Base-by-base conservation (phyloP, 768 basidiomycete genomes). In the Phlegmacium glaucopus region DNA sequence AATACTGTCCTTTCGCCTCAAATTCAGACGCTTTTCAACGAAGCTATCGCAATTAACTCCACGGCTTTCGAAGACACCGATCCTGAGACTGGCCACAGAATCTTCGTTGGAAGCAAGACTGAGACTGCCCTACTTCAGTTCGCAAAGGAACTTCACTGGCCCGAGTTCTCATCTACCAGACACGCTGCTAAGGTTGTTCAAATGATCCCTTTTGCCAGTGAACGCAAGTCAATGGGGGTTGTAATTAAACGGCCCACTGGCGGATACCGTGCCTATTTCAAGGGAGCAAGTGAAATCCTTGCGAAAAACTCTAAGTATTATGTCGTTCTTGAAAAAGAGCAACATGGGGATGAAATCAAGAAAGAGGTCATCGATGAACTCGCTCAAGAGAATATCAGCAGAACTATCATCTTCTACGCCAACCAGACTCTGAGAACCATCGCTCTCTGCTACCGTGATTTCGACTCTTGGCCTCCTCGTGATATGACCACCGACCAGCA, bases 401-500 rank as follows among this genome's bases (percentile, higher is more conserved):
- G 90, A 39, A 97, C 95, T 11, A 97, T 94, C 67, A 94, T 95
- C 55, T 95, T 96, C 68, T 98, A 99, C 64, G 94, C 94, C 58
- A 94, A 94, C 65, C 95, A 98, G 70, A 88, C 84, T 10, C 82
- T 97, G 9, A 83, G 95, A 42, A 97, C 96, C 2, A 90, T 99
- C 55, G 93, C 94, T 1, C 68, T 97, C 38, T 96, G 94, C 65
- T 97, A 97, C 61, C 79, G 84, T 40, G 94, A 99, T 61, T 85
- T 96, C 48, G 63, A 81, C 5, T 64, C 72, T 1, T 97, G 95
- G 94, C 95, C 95, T 9, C 94, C 94, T 4, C 46, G 54, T 11
- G 76, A 74, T 10, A 58, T 67, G 32, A 48, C 57, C 1, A 51
- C 59, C 11, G 61, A 75, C 22, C 73, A 70, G 2, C 67, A 75